Evolutionary conservation across 2,329 filamentous ascomycete species (phyloP).

Genomic region (Colletotrichum ledebouriae): DNA sequence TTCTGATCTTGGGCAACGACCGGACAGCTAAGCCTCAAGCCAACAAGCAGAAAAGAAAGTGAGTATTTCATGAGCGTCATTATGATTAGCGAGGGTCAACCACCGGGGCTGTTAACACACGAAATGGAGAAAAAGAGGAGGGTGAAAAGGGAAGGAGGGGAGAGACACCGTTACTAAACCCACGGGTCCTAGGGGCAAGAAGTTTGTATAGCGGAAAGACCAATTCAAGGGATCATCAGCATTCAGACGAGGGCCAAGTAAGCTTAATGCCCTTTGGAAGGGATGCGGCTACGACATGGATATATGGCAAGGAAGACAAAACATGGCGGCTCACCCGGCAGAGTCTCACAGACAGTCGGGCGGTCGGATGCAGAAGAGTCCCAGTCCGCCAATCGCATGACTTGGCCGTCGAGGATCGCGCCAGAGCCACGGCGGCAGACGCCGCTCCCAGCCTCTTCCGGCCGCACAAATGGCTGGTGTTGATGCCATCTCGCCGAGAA

Average conservation of each 20-base stretch:
- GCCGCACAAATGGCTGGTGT: constrained; percentile 32
- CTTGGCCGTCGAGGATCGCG: constrained; percentile 7
- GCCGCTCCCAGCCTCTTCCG: constrained; percentile 35
- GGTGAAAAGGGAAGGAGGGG: constrained; percentile 36
- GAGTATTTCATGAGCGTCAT: constrained; percentile 43
- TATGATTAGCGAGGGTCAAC: constrained; percentile 44
- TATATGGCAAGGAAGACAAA: constrained; percentile 35
- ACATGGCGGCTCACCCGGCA: constrained; percentile 28
- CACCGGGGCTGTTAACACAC: constrained; percentile 36
- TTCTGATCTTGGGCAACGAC: constrained; percentile 39
- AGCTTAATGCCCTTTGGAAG: constrained; percentile 24
- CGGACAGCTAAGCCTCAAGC: constrained; percentile 35
- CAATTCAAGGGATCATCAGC: constrained; percentile 23
- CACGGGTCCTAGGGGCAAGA: constrained; percentile 40
- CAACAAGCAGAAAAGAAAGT: constrained; percentile 38
- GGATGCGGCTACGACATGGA: constrained; percentile 29
- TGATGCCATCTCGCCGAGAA: constrained; percentile 12
- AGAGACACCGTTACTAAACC: constrained; percentile 43
- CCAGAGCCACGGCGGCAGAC: constrained; percentile 20
- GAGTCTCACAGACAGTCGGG: constrained; percentile 22
- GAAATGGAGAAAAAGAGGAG: constrained; percentile 17
- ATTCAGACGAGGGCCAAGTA: constrained; percentile 36
- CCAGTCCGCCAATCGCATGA: constrained; percentile 37
- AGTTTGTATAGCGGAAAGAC: constrained; percentile 35
- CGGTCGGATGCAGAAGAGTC: constrained; percentile 32